Base-by-base conservation (phyloP, 192 early-diverging fungal genomes). In the Gonapodya prolifera region DNA sequence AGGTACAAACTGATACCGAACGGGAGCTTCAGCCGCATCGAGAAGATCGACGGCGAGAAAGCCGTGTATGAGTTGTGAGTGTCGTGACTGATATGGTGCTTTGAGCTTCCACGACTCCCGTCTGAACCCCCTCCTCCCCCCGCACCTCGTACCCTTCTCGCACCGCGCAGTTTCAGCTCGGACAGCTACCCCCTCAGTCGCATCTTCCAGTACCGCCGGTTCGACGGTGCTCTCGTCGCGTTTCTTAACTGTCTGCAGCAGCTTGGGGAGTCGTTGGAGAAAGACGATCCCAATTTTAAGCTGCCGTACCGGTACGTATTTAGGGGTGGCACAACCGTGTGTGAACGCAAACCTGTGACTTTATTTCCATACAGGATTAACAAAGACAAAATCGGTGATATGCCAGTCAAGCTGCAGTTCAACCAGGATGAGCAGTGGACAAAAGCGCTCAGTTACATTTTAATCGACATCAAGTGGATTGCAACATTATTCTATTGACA, bases 371-470 rank as follows among this genome's bases (percentile, higher is more conserved):
- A 35, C 77, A 91, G 90, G 61, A 95, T 96, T 36, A 89, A 88
- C 75, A 94, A 95, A 81, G 97, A 98, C 78, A 91, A 89, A 73
- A 92, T 97, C 34, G 94, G 94, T 1, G 91, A 94, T 34, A 82
- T 87, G 1, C 93, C 92, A 1, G 95, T 97, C 77, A 81, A 85
- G 75, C 82, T 94, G 23, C 94, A 96, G 82, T 94, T 97, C 82
- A 93, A 91, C 34, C 91, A 94, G 77, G 95, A 95, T 75, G 96
- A 98, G 70, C 79, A 85, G 34, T 98, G 96, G 96, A 97, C 96
- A 17, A 87, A 86, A 71, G 96, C 95, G 13, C 86, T 96, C 17
- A 94, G 92, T 79, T 95, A 93, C 83, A 91, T 91, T 77, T 84
- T 98, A 34, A 91, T 94, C 75, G 89, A 97, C 79, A 87, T 92